Conservation (phyloP, 2,329 filamentous ascomycete genomes). For the Didymella glomerata region DNA sequence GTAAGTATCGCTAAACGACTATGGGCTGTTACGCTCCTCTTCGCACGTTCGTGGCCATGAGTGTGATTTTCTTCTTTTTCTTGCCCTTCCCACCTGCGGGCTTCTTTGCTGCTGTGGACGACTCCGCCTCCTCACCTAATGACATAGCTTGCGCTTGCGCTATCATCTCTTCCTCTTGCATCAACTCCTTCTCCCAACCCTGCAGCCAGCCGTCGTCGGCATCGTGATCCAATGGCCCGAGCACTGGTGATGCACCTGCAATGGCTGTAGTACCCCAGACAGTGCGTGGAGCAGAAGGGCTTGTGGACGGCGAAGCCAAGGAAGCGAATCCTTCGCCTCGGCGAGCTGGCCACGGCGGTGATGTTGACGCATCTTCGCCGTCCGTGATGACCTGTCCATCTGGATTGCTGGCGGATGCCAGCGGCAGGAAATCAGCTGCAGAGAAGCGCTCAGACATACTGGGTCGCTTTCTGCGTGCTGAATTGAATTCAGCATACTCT, state of each 20-base stretch:
- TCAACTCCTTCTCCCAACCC: constrained; percentile 80
- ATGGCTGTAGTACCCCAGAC: constrained; percentile 91
- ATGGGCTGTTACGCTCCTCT: constrained; percentile 57
- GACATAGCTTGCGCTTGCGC: constrained; percentile 58
- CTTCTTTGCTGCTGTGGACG: constrained; percentile 38
- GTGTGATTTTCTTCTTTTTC: constrained; percentile 73
- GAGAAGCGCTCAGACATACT: constrained; percentile 63
- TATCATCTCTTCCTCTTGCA: constrained; percentile 64
- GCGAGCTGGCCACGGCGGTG: constrained; percentile 61
- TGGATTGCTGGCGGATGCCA: constrained; percentile 41
- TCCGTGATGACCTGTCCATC: constrained; percentile 39
- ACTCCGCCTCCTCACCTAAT: constrained; percentile 35
- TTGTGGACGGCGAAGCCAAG: constrained; percentile 81
- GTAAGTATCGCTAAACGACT: constrained; percentile 26
- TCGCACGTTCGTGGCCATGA: constrained; percentile 72
- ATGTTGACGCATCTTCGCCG: constrained; percentile 52
- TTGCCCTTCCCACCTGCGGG: constrained; percentile 63
- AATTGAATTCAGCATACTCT: constrained; percentile 75
- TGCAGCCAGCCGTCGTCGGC: constrained; percentile 85
- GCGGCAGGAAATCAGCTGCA: constrained; percentile 57
- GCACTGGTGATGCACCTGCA: constrained; percentile 63
- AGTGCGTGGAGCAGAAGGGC: constrained; percentile 77
- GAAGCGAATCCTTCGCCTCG: constrained; percentile 68
- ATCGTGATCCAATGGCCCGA: constrained; percentile 53
- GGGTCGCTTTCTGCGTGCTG: constrained; percentile 67